Evolutionary conservation across 1,284 basidiomycete genomes (phyloP).

Genomic region (Trichosporon sp.): DNA sequence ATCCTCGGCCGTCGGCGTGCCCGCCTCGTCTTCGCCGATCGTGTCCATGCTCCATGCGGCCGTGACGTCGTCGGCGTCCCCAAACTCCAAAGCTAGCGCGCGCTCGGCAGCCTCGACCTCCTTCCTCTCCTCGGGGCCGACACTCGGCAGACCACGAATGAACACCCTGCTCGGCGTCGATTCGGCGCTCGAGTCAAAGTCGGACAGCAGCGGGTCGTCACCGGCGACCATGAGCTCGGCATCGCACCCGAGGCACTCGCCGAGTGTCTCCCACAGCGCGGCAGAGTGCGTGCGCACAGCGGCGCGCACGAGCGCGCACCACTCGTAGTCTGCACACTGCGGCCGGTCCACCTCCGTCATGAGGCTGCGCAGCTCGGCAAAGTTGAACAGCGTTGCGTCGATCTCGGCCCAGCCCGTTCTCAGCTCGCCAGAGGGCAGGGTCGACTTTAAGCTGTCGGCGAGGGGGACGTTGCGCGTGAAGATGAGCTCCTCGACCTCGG

Average conservation of each 20-base stretch:
- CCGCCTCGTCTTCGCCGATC: constrained; percentile 37
- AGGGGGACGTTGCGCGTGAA: constrained; percentile 44
- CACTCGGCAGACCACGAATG: constrained; percentile 48
- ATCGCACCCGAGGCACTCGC: constrained; percentile 54
- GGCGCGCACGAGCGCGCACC: constrained; percentile 48
- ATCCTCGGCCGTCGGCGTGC: not conserved
- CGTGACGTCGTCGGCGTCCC: constrained; percentile 37
- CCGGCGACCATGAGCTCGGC: constrained; percentile 52
- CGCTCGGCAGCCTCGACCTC: constrained; percentile 28
- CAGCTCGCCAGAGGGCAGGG: constrained; percentile 45
- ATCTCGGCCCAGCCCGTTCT: constrained; percentile 47
- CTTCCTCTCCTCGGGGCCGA: constrained; percentile 36
- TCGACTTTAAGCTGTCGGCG: constrained; percentile 44
- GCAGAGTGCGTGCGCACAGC: constrained; percentile 46
- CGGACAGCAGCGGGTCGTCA: constrained; percentile 33
- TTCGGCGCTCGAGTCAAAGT: not conserved
- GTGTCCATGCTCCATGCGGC: constrained; percentile 31
- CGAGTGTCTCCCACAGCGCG: constrained; percentile 54
- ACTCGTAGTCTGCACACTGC: constrained; percentile 52
- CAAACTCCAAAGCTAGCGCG: constrained; percentile 39
- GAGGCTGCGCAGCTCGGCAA: constrained; percentile 51
- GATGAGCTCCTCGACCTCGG: constrained; percentile 50
- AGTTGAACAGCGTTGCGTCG: constrained; percentile 49
- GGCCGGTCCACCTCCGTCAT: constrained; percentile 41
- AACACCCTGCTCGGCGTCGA: constrained; percentile 42